phyloP scores from a whole-genome alignment of 805 yeast species.

The Spathaspora girioi region DNA sequence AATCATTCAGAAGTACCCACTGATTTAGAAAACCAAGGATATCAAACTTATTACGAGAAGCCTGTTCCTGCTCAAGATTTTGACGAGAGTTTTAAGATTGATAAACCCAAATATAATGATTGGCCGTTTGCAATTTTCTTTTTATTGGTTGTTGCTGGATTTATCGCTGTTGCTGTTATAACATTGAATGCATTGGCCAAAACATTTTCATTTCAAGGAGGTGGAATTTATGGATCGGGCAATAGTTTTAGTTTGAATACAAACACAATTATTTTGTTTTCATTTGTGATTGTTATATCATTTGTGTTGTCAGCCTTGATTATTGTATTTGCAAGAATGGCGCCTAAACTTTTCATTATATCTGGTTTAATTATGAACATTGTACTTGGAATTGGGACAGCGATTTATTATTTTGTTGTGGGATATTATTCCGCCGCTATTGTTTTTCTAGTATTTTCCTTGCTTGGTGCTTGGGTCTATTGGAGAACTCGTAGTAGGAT shows the following conservation, averaged over 20 bases:
- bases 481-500: conserved; percentile 70
- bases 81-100: conserved; percentile 66
- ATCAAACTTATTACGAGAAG: conserved; percentile 21
- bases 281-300: conserved; percentile 59
- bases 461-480: conserved; percentile 63
- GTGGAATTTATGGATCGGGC: conserved; percentile 53
- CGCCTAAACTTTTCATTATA: conserved; percentile 65
- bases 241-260: conserved; percentile 67
- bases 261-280: conserved; percentile 67
- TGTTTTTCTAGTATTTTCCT: conserved; percentile 64
- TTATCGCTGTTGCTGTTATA: conserved; percentile 65
- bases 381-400: conserved; percentile 67
- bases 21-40: conserved; percentile 27
- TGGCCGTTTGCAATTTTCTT: conserved; percentile 62
- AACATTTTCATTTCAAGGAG: conserved; percentile 54
- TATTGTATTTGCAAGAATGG: conserved; percentile 56
- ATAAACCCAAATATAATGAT: conserved; percentile 64
- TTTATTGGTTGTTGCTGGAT: conserved; percentile 51
- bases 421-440: conserved; percentile 78
- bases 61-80: conserved; percentile 40
- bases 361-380: conserved; percentile 67
- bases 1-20: conserved; percentile 11
- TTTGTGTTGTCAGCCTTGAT: conserved; percentile 56
- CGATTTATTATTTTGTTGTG: conserved; percentile 66
- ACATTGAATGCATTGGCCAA: conserved; percentile 61